Conservation (phyloP, 2,329 filamentous ascomycete genomes). For the Biscogniauxia marginata region DNA sequence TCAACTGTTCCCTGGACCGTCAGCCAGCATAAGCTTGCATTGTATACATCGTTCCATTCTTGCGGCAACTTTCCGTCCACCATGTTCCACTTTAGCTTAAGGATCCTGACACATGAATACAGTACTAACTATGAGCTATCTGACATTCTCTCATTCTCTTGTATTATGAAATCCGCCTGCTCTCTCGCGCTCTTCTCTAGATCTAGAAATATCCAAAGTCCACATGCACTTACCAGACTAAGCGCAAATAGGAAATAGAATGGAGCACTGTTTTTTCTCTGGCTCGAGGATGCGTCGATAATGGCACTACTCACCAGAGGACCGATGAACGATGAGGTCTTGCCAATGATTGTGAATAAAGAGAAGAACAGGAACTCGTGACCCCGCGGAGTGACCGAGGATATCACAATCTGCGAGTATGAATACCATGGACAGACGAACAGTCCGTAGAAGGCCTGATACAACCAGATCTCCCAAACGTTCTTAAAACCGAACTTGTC, state of each 20-base stretch:
- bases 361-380: constrained; percentile 72
- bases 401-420: constrained; percentile 70
- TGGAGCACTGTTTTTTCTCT: constrained; percentile 57
- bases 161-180: constrained; percentile 53
- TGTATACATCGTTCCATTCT: too few species aligned
- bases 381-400: constrained; percentile 64
- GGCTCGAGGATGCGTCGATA: constrained; percentile 57
- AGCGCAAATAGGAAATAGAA: constrained; percentile 66
- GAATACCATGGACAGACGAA: constrained; percentile 70
- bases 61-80: too few species aligned
- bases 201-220: constrained; percentile 57
- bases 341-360: constrained; percentile 67
- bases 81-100: not conserved
- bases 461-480: constrained; percentile 46
- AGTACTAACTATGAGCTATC: constrained; percentile 1
- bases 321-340: constrained; percentile 66
- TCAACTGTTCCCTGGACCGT: too few species aligned
- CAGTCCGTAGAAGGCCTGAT: constrained; percentile 59
- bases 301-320: constrained; percentile 68
- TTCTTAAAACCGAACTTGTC: constrained; percentile 44
- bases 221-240: constrained; percentile 52
- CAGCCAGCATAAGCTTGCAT: too few species aligned
- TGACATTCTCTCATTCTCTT: constrained; percentile 30
- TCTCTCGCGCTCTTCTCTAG: constrained; percentile 59
- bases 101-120: not conserved